phyloP scores from a whole-genome alignment of 1,139 yeast genomes.

The Candida freyschussii region DNA sequence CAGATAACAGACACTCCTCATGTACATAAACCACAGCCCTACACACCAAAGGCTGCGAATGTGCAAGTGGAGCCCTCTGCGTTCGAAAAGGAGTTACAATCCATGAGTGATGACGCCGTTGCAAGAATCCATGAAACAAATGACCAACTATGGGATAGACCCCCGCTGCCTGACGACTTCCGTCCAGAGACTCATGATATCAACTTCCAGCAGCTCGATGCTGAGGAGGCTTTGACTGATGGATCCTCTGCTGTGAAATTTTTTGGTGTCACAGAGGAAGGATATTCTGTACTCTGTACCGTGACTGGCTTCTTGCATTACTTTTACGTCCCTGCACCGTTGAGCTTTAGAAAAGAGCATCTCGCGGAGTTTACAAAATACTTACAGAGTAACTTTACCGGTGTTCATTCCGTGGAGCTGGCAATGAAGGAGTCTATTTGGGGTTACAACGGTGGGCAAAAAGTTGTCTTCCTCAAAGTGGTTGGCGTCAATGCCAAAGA shows the following conservation, averaged over 20 bases:
- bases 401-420: slow-evolving; percentile 61
- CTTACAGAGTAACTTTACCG: slow-evolving; percentile 47
- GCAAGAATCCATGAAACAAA: slow-evolving; percentile 21
- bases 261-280: slow-evolving; percentile 87
- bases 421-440: slow-evolving; percentile 78
- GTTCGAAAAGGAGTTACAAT: slow-evolving; percentile 60
- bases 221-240: slow-evolving; percentile 68
- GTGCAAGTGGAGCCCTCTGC: slow-evolving; percentile 45
- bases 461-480: slow-evolving; percentile 76
- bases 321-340: slow-evolving; percentile 88
- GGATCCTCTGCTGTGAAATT: slow-evolving; percentile 68
- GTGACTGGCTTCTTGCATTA: slow-evolving; percentile 88
- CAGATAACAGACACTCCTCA: slow-evolving; percentile 11
- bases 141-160: slow-evolving; percentile 35
- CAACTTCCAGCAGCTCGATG: slow-evolving; percentile 88
- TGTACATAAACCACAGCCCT: slow-evolving; percentile 25
- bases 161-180: slow-evolving; percentile 51
- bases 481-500: slow-evolving; percentile 59
- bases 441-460: slow-evolving; percentile 83
- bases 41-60: slow-evolving; percentile 25
- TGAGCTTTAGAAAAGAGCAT: slow-evolving; percentile 58
- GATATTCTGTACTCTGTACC: slow-evolving; percentile 84
- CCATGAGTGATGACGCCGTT: slow-evolving; percentile 44
- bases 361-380: slow-evolving; percentile 44
- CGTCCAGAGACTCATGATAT: slow-evolving; percentile 48